Evolutionary conservation across 192 early-diverging fungal genomes (phyloP), one percentile per base, ranked within the genome.

Genomic region (Piromyces finnis): DNA sequence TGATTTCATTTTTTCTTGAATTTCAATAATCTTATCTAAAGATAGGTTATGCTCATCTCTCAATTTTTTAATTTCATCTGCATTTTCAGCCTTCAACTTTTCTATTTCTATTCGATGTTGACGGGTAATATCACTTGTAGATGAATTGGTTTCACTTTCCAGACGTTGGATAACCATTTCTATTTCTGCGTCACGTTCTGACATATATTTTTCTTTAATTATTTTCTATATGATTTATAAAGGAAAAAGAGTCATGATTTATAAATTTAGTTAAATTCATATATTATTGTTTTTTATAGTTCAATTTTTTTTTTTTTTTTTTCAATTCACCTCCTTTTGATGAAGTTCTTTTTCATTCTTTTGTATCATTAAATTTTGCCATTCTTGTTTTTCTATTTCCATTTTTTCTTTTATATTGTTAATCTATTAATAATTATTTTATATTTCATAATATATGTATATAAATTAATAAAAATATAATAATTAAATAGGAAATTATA

Each of bases 91-190:
- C 32, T 84, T 85, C 12, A 90, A 28, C 35, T 82, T 79, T 80
- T 90, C 87, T 12, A 90, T 83, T 77, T 90, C 88, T 80, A 86
- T 81, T 17, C 88, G 85, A 78, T 88, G 86, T 80, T 86, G 79
- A 77, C 87, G 82, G 18, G 83, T 81, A 29, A 82, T 85, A 41
- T 90, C 89, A 37, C 84, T 84, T 18, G 86, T 84, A 29, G 78
- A 85, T 6, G 84, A 88, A 81, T 80, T 84, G 5, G 88, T 87
- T 79, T 90, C 89, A 68, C 81, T 82, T 79, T 90, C 89, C 18
- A 90, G 77, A 68, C 88, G 85, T 82, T 88, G 84, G 15, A 90
- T 84, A 7, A 90, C 84, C 84, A 88, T 82, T 79, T 90, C 89
- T 27, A 90, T 85, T 81, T 90, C 89, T 26, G 85, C 86, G 81